A percentile compares a stretch with the other conserved stretches of the same genome.
Evolutionary conservation across 495 filamentous ascomycete genomes (phyloP).

Genomic region (Tetracladium setigerum): DNA sequence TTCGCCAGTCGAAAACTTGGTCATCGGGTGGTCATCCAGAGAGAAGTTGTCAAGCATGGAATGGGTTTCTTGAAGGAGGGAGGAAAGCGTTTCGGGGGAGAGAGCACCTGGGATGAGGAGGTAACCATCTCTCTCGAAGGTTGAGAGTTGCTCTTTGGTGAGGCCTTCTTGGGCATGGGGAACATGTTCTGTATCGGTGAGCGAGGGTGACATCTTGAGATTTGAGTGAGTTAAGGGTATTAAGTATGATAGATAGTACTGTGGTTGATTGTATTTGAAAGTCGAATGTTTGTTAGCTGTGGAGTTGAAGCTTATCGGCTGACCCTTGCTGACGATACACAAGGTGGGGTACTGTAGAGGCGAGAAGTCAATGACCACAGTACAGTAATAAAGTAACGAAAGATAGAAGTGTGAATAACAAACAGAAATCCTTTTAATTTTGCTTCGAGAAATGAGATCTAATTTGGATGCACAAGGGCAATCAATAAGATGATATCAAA

Average conservation of each 20-base stretch:
- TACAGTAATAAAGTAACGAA: too few relatives aligned
- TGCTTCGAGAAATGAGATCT: too few relatives aligned
- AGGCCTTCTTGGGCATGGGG: slow-evolving; percentile 30
- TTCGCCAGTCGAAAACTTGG: slow-evolving; percentile 78
- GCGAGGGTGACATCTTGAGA: slow-evolving; percentile 16
- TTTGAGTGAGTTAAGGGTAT: background rate
- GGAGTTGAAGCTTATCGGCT: background rate
- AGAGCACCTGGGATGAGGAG: slow-evolving; percentile 80
- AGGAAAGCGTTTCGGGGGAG: slow-evolving; percentile 47
- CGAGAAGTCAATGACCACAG: too few relatives aligned
- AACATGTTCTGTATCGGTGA: slow-evolving; percentile 6
- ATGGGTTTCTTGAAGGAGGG: slow-evolving; percentile 68
- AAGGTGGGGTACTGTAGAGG: too few relatives aligned
- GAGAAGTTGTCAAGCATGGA: slow-evolving; percentile 66
- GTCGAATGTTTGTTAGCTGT: too few relatives aligned
- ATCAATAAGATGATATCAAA: too few relatives aligned
- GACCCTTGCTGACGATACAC: background rate
- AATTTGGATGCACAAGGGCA: too few relatives aligned
- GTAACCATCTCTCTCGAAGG: slow-evolving; percentile 79
- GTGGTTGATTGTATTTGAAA: too few relatives aligned
- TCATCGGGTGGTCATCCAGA: slow-evolving; percentile 79
- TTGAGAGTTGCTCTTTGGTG: slow-evolving; percentile 58
- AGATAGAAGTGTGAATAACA: too few relatives aligned
- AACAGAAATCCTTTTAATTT: too few relatives aligned
- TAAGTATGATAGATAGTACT: too few relatives aligned